Conservation (phyloP, 805 yeast genomes). For the Nakazawaea pomicola region DNA sequence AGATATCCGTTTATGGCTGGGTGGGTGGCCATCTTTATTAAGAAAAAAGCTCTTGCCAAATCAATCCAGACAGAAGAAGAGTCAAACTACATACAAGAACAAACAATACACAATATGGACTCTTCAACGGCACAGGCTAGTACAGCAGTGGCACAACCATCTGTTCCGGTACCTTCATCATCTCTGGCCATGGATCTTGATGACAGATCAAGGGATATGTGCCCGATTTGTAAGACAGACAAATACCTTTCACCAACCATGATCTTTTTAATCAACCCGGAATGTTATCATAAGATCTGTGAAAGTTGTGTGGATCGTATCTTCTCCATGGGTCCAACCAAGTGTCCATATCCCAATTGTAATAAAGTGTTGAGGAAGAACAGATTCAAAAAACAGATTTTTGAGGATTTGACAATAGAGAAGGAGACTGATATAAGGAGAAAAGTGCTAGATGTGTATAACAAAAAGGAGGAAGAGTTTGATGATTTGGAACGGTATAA, state of each 20-base stretch:
- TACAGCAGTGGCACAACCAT: background rate
- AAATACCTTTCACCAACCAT: conserved; percentile 90
- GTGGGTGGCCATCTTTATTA: too few relatives aligned
- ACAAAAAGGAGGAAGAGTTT: conserved; percentile 76
- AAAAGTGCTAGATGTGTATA: conserved; percentile 70
- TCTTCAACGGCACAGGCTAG: background rate
- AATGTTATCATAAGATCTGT: conserved; percentile 97
- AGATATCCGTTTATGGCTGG: too few relatives aligned
- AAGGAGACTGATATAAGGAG: conserved; percentile 88
- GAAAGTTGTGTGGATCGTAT: conserved; percentile 95
- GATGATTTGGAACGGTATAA: conserved; percentile 56
- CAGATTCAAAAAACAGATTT: conserved; percentile 86
- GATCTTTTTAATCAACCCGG: conserved; percentile 90
- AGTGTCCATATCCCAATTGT: conserved; percentile 92
- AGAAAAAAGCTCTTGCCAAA: too few relatives aligned
- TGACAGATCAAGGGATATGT: conserved; percentile 67
- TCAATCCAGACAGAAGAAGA: too few relatives aligned
- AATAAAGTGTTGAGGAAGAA: conserved; percentile 82
- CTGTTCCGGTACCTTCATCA: background rate
- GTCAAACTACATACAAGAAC: too few relatives aligned
- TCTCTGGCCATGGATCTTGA: conserved; percentile 23
- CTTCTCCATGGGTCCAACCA: conserved; percentile 91
- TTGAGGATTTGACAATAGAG: conserved; percentile 87
- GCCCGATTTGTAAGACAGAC: conserved; percentile 97
- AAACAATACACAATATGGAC: background rate